phyloP scores from a whole-genome alignment of 345 rosid species.

The Eucalyptus erythrocorys region DNA sequence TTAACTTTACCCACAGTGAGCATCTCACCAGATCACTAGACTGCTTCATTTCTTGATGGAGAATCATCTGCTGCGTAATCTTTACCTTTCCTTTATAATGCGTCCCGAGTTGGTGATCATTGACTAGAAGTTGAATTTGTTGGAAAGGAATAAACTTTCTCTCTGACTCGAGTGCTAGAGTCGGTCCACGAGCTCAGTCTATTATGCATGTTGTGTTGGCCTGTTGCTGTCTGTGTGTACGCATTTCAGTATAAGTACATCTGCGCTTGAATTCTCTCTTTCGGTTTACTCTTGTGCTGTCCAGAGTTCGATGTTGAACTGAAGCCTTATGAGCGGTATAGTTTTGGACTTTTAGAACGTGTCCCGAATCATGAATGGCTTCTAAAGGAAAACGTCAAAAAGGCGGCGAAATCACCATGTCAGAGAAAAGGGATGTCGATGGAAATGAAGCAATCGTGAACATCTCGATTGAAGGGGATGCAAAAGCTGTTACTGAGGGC shows the following conservation, averaged over 20 bases:
- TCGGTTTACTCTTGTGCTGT: not conserved
- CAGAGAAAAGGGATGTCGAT: slow-evolving; percentile 21
- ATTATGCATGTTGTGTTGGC: not conserved
- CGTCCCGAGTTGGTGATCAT: not conserved
- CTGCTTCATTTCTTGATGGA: not conserved
- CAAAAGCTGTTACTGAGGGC: not conserved
- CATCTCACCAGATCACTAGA: not conserved
- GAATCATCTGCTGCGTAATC: not conserved
- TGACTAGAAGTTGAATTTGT: not conserved
- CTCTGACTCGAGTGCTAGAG: not conserved
- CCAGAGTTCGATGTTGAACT: not conserved
- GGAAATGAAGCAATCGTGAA: slow-evolving; percentile 42
- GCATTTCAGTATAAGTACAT: not conserved
- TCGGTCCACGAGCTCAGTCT: not conserved
- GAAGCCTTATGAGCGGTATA: not conserved
- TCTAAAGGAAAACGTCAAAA: not conserved
- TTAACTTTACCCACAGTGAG: not conserved
- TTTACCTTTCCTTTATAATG: not conserved
- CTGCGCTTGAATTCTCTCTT: not conserved
- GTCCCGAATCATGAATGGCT: not conserved
- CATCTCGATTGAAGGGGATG: slow-evolving; percentile 29
- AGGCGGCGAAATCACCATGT: slow-evolving; percentile 15
- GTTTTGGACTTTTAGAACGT: not conserved
- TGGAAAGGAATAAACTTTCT: not conserved
- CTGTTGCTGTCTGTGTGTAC: not conserved